Evolutionary conservation across 257 asterid species (phyloP), one percentile per base, ranked within the genome.

Genomic region (Capsicum baccatum): DNA sequence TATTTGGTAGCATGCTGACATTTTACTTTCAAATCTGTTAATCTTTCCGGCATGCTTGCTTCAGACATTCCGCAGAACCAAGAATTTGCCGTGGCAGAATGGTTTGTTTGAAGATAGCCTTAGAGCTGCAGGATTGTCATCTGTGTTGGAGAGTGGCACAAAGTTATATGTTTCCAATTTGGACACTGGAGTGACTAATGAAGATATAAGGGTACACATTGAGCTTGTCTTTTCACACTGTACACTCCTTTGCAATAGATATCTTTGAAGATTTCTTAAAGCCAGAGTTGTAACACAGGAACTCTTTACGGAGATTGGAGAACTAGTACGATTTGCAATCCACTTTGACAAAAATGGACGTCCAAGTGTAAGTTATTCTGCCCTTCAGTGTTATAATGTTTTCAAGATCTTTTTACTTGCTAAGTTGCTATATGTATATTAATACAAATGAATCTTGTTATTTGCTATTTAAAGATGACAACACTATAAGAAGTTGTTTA

Each of bases 171-270:
- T 96, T 76, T 92, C 95, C 69, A 96, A 94, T 90, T 89, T 96
- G 96, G 97, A 91, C 21, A 21, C 12, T 85, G 95, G 99, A 79
- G 99, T 96, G 71, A 87, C 98, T 48, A 94, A 86, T 84, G 94
- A 94, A 87, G 99, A 96, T 85, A 96, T 96, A 90, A 94, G 98
- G 99, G 99, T 96, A 96, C 87, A 85, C n/a, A 54, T 82, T 83
- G 82, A 82, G 87, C 86, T 37, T 82, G 84, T 62, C 82, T 39
- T 87, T 89, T 86, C 83, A 80, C 55, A 19, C 82, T 87, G 66
- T 85, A 76, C 59, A 78, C 87, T 83, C 64, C 85, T 86, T 89
- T 87, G 85, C 68, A 79, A 50, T 69, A 85, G 88, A 85, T 83
- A 83, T 87, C 37, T 70, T 67, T 85, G 91, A 88, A 84, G 86